These are phyloP conservation scores for Aspergillus sclerotiicarbonarius DNA, from an alignment of 495 filamentous ascomycete species.

Conservation along the genomic window DNA sequence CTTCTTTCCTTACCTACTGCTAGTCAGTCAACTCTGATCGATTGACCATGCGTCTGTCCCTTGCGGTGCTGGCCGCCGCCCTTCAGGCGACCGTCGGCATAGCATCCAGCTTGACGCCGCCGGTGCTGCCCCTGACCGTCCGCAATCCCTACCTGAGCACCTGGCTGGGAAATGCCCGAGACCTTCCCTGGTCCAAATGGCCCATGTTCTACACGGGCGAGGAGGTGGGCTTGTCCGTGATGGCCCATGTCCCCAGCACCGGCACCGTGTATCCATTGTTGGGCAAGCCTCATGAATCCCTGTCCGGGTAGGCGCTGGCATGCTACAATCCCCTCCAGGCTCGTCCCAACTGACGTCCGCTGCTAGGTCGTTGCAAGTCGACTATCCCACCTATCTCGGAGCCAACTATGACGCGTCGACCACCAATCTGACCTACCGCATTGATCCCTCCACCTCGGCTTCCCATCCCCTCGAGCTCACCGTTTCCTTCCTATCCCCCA, in stretches of 20 bases:
- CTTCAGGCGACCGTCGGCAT: constrained; percentile 35
- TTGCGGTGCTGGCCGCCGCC: constrained; percentile 34
- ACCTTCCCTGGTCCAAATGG: constrained; percentile 87
- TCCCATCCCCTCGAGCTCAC: constrained; percentile 55
- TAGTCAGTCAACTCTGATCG: neutral
- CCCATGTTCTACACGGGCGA: constrained; percentile 93
- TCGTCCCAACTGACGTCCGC: neutral
- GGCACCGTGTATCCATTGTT: constrained; percentile 80
- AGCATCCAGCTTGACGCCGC: constrained; percentile 62
- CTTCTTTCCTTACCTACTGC: neutral
- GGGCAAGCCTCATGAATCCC: constrained; percentile 81
- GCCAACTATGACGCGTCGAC: constrained; percentile 87
- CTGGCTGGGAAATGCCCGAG: constrained; percentile 77
- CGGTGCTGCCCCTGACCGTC: constrained; percentile 83
- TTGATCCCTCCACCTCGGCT: constrained; percentile 42
- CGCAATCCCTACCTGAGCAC: constrained; percentile 91
- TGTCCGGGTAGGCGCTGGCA: constrained; percentile 46
- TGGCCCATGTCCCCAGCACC: constrained; percentile 71
- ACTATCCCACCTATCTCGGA: constrained; percentile 72
- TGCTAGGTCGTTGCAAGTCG: constrained; percentile 39
- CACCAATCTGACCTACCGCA: constrained; percentile 82
- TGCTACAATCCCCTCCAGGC: neutral
- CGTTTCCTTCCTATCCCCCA: constrained; percentile 87
- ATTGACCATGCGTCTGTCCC: constrained; percentile 31
- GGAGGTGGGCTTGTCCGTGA: constrained; percentile 76